Conservation (phyloP, 1,139 yeast genomes). For the Sugiyamaella neomexicana region DNA sequence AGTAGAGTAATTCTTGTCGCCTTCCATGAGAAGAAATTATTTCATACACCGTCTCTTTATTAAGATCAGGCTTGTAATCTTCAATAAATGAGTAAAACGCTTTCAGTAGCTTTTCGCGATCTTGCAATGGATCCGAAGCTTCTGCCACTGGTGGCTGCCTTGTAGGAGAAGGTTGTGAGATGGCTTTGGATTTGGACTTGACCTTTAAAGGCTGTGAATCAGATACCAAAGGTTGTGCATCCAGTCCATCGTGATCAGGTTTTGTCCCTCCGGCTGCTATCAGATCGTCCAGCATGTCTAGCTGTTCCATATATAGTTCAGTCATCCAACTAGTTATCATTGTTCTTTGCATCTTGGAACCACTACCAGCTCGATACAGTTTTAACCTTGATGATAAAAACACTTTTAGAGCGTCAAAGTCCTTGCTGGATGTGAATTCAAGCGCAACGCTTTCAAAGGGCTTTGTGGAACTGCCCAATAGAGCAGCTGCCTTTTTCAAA, state of each 20-base stretch:
- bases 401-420: conserved; percentile 51
- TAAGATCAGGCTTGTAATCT: conserved; percentile 52
- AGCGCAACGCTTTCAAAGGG: conserved; percentile 74
- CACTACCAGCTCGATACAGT: conserved; percentile 9
- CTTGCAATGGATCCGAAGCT: conserved; percentile 20
- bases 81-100: conserved; percentile 56
- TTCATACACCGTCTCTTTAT: conserved; percentile 68
- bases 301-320: conserved; percentile 58
- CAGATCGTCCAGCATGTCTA: conserved; percentile 50
- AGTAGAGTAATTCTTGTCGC: conserved; percentile 60
- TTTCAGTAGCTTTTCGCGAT: conserved; percentile 31
- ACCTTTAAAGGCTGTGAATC: neutral
- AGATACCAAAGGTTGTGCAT: no score
- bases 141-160: conserved; percentile 2
- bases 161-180: neutral
- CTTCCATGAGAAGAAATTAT: conserved; percentile 67
- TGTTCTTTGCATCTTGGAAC: conserved; percentile 49
- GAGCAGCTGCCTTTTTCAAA: conserved; percentile 56
- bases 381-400: conserved; percentile 59
- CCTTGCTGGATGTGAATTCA: conserved; percentile 52
- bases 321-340: conserved; percentile 83
- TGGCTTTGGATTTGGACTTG: conserved; percentile 15
- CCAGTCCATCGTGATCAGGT: neutral
- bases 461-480: conserved; percentile 62
- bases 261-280: conserved; percentile 31